These are phyloP conservation scores for Raphanus sativus DNA, from an alignment of 345 rosid genomes.

Conservation along the genomic window DNA sequence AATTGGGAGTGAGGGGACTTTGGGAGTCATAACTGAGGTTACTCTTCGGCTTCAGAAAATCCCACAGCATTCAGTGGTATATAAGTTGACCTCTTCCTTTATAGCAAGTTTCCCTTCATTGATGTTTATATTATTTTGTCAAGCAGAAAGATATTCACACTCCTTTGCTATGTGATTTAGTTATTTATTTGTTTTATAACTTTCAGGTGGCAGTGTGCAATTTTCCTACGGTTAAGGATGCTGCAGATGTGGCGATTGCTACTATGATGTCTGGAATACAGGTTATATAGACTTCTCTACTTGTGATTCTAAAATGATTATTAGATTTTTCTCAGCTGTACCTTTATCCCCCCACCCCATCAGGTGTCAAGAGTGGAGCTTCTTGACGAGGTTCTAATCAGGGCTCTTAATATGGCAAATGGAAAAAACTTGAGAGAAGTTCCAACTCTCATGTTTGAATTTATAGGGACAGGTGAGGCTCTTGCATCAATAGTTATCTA, in stretches of 20 bases:
- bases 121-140: no score
- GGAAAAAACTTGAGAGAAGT: constrained; percentile 73
- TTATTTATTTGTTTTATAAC: constrained; percentile 9
- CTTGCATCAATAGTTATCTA: not conserved
- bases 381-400: constrained; percentile 84
- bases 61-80: constrained; percentile 92
- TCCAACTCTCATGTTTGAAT: constrained; percentile 94
- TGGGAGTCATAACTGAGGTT: constrained; percentile 85
- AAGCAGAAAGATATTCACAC: not conserved
- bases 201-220: constrained; percentile 93
- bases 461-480: constrained; percentile 76
- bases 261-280: constrained; percentile 84
- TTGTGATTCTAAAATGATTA: constrained; percentile 8
- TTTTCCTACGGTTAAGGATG: constrained; percentile 89
- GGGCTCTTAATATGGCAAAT: constrained; percentile 84
- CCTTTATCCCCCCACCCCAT: constrained; percentile 13
- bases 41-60: constrained; percentile 87
- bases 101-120: not conserved
- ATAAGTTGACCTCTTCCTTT: constrained; percentile 14
- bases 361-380: constrained; percentile 89
- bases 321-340: constrained; percentile 18
- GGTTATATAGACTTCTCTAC: constrained; percentile 44
- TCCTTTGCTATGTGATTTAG: not conserved
- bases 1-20: constrained; percentile 95
- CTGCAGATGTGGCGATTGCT: constrained; percentile 95